Evolutionary conservation across 129 eudicot species (phyloP).

Genomic region (Lonicera japonica): DNA sequence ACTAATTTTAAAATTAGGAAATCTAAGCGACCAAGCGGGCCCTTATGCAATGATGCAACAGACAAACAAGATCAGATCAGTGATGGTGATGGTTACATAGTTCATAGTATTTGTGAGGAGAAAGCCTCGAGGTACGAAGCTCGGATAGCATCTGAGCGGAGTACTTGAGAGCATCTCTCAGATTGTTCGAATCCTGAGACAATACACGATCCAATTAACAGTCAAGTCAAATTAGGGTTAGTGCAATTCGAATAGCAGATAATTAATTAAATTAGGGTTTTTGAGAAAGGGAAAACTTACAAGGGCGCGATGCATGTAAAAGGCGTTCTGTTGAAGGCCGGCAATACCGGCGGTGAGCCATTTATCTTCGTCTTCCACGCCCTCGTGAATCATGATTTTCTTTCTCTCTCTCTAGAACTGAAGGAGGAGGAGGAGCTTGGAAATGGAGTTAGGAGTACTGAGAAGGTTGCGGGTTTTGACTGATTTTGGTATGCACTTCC

Average conservation of each 20-base stretch:
- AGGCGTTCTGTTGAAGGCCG: conserved; percentile 97
- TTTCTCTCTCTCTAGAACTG: not conserved
- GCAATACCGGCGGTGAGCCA: conserved; percentile 90
- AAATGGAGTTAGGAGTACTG: not conserved
- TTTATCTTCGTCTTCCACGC: conserved; percentile 92
- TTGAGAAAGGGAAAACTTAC: conserved; percentile 25
- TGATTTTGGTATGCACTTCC: no score
- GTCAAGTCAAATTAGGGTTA: conserved; percentile 21
- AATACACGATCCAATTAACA: conserved; percentile 4
- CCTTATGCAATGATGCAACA: not conserved
- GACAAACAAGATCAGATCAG: conserved; percentile 11
- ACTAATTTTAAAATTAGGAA: no score
- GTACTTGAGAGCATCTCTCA: conserved; percentile 85
- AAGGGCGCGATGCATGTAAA: conserved; percentile 98
- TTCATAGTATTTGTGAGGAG: conserved; percentile 94
- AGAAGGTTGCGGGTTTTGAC: not conserved
- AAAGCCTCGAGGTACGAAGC: conserved; percentile 92
- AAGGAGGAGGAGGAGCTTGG: no score
- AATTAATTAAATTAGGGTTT: conserved; percentile 27
- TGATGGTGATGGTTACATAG: conserved; percentile 39
- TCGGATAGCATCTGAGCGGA: conserved; percentile 99
- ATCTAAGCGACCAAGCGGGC: no score
- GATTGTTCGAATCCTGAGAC: conserved; percentile 83
- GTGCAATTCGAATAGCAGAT: not conserved
- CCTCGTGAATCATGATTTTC: conserved; percentile 42